phyloP scores from a whole-genome alignment of 1,284 basidiomycete genomes.

The Quambalaria eucalypti region DNA sequence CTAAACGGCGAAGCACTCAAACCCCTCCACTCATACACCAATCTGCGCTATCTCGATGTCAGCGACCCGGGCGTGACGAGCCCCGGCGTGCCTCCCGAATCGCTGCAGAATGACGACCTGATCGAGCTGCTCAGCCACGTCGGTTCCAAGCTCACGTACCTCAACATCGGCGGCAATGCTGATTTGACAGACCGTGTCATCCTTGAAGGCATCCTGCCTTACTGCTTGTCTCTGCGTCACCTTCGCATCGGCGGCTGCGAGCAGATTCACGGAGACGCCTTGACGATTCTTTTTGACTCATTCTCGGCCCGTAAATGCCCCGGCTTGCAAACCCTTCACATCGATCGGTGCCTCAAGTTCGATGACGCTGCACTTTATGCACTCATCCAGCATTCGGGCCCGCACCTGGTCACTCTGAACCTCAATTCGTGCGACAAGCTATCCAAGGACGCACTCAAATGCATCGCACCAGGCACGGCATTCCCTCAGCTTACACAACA shows the following conservation, averaged over 20 bases:
- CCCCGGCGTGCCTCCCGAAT: conserved; percentile 45
- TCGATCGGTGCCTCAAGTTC: conserved; percentile 50
- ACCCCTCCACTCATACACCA: conserved; percentile 47
- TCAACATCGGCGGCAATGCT: conserved; percentile 60
- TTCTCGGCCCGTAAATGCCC: conserved; percentile 4
- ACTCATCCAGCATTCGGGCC: conserved; percentile 64
- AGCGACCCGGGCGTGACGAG: conserved; percentile 52
- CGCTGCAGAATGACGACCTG: conserved; percentile 57
- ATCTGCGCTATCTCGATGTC: conserved; percentile 58
- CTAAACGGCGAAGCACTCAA: conserved; percentile 39
- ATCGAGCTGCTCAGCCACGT: conserved; percentile 54
- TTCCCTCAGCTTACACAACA: too few relatives aligned
- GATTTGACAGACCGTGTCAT: conserved; percentile 58
- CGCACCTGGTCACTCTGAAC: conserved; percentile 57
- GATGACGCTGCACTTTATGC: conserved; percentile 57
- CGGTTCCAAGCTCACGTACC: conserved; percentile 53
- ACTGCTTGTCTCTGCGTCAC: conserved; percentile 54
- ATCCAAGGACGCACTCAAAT: conserved; percentile 55
- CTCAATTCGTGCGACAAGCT: conserved; percentile 69
- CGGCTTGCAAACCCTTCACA: conserved; percentile 6
- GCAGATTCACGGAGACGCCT: conserved; percentile 4
- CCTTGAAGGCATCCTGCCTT: conserved; percentile 56
- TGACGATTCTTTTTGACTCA: conserved; percentile 3
- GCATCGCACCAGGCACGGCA: conserved; percentile 47
- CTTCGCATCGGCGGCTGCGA: conserved; percentile 59